These are phyloP conservation scores for Myxozyma monticola DNA, from an alignment of 805 yeast species.

Conservation along the genomic window DNA sequence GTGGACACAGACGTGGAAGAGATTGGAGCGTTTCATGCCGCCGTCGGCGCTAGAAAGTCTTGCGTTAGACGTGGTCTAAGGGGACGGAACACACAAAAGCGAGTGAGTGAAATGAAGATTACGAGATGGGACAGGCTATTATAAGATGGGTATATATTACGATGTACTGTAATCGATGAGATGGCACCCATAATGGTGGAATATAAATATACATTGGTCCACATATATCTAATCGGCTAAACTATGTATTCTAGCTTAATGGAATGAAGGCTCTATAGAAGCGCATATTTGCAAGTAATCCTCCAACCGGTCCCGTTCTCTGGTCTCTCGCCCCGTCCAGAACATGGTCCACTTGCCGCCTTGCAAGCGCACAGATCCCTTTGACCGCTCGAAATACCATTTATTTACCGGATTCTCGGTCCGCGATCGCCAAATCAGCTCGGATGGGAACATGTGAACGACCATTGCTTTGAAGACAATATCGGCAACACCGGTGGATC, in stretches of 20 bases:
- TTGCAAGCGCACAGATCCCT: conserved; percentile 16
- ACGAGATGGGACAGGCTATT: too few species aligned
- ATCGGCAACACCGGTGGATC: conserved; percentile 91
- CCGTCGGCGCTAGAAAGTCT: conserved; percentile 33
- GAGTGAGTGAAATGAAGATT: too few species aligned
- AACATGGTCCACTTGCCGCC: conserved; percentile 22
- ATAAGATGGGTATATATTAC: too few species aligned
- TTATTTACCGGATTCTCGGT: conserved; percentile 87
- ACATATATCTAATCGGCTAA: too few species aligned
- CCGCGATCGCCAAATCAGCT: conserved; percentile 88
- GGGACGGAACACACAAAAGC: too few species aligned
- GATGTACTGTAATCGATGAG: too few species aligned
- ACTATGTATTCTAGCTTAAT: background rate
- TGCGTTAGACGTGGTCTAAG: too few species aligned
- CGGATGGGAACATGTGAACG: conserved; percentile 62
- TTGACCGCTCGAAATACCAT: conserved; percentile 93
- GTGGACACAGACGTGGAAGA: conserved; percentile 43
- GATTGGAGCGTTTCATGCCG: conserved; percentile 43
- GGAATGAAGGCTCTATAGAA: conserved; percentile 57
- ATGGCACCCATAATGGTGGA: too few species aligned
- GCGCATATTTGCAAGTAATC: conserved; percentile 57
- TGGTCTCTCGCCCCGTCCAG: conserved; percentile 18
- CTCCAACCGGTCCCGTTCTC: conserved; percentile 41
- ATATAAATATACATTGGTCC: too few species aligned
- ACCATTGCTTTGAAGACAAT: conserved; percentile 81